A percentile compares a stretch with the other conserved stretches of the same genome.
phyloP scores from a whole-genome alignment of 2,329 filamentous ascomycete species.

The Stagonosporopsis chrysanthemi region DNA sequence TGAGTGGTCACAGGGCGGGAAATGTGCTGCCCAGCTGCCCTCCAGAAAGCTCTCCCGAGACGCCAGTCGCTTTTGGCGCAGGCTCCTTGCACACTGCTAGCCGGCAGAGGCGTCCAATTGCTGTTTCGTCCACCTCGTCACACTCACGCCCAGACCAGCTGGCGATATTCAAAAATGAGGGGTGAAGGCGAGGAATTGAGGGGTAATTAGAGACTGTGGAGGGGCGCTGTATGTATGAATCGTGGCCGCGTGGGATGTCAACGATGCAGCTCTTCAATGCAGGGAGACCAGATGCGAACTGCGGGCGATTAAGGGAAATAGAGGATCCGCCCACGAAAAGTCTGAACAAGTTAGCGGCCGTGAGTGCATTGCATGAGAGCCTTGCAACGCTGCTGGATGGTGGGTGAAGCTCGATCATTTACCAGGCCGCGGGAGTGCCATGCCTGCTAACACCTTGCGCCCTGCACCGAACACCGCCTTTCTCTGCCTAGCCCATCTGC shows the following conservation, averaged over 20 bases:
- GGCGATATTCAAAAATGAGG: constrained; percentile 28
- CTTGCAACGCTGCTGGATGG: constrained; percentile 19
- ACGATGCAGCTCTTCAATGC: constrained; percentile 27
- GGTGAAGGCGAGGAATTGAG: constrained; percentile 21
- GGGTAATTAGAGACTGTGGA: constrained; percentile 19
- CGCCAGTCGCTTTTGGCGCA: constrained; percentile 32
- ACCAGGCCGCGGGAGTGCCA: constrained; percentile 15
- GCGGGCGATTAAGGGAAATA: constrained; percentile 25
- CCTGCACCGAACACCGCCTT: constrained; percentile 25
- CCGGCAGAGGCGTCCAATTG: constrained; percentile 32
- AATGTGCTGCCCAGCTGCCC: constrained; percentile 16
- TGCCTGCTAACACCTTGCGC: constrained; percentile 1
- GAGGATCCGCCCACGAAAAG: constrained; percentile 26
- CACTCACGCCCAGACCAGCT: constrained; percentile 39
- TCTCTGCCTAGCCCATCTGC: constrained; percentile 31
- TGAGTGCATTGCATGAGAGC: constrained; percentile 27
- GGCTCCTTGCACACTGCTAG: constrained; percentile 32
- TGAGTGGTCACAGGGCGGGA: constrained; percentile 39
- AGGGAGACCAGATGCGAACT: constrained; percentile 28
- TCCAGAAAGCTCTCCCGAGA: constrained; percentile 13
- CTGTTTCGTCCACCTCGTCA: constrained; percentile 39
- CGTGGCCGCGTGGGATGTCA: constrained; percentile 26
- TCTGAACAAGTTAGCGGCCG: constrained; percentile 29
- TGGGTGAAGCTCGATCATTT: constrained; percentile 10
- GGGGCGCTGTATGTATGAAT: constrained; percentile 14